Evolutionary conservation across 345 rosid genomes (phyloP).

Genomic region (Mercurialis annua): DNA sequence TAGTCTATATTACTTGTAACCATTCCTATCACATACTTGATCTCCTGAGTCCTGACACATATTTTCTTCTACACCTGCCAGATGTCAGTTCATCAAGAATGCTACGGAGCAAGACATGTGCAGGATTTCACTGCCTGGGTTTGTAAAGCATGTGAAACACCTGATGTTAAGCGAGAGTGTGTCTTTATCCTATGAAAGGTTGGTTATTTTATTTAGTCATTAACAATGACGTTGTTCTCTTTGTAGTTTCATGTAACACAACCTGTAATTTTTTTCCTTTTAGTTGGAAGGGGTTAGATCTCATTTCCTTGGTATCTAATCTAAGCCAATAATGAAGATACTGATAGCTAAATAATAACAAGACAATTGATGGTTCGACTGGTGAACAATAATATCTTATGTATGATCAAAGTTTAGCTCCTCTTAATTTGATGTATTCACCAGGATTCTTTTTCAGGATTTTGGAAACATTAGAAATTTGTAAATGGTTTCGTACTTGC

Average conservation of each 20-base stretch:
- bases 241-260: background rate
- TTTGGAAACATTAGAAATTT: too few species aligned
- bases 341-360: background rate
- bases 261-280: background rate
- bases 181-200: conserved; percentile 98
- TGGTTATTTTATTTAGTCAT: conserved; percentile 10
- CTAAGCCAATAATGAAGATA: background rate
- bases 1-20: too few species aligned
- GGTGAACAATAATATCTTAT: too few species aligned
- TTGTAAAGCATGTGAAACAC: conserved; percentile 97
- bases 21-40: background rate
- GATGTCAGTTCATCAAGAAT: conserved; percentile 99
- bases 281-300: background rate
- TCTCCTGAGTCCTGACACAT: background rate
- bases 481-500: too few species aligned
- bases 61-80: conserved; percentile 25
- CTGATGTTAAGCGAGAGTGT: conserved; percentile 81
- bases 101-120: conserved; percentile 90
- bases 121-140: conserved; percentile 98
- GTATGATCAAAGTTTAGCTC: too few species aligned
- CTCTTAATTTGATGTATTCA: too few species aligned
- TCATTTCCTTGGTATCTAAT: background rate
- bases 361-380: background rate
- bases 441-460: too few species aligned
- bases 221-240: background rate